A percentile compares a stretch with the other conserved stretches of the same genome.
Evolutionary conservation across 140 eudicot species (phyloP).

Genomic region (Anethum foeniculum): DNA sequence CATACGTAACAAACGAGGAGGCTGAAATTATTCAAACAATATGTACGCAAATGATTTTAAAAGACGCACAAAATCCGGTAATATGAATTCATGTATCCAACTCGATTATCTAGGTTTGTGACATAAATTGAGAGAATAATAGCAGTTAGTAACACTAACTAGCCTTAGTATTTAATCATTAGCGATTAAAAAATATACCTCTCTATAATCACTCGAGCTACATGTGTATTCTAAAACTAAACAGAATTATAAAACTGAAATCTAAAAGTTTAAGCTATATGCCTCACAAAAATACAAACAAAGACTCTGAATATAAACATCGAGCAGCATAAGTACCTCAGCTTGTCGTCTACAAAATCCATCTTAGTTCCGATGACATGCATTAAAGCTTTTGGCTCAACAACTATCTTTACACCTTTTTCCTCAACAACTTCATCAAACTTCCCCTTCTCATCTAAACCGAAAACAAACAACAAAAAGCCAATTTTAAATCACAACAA

Average conservation of each 20-base stretch:
- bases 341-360: conserved; percentile 52
- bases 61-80: not conserved
- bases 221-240: not conserved
- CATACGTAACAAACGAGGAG: not conserved
- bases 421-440: conserved; percentile 28
- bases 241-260: not conserved
- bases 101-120: not conserved
- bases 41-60: not conserved
- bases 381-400: conserved; percentile 35
- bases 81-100: not conserved
- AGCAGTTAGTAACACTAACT: not conserved
- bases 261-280: not conserved
- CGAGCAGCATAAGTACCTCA: conserved; percentile 21
- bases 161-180: not conserved
- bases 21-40: not conserved
- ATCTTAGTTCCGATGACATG: conserved; percentile 50
- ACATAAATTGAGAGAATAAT: too few species aligned
- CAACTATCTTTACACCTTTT: conserved; percentile 28
- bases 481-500: not conserved
- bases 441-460: conserved; percentile 18
- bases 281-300: not conserved
- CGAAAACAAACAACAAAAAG: not conserved
- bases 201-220: not conserved
- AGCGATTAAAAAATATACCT: not conserved
- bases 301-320: not conserved